These are phyloP conservation scores for Colletotrichum sp. DNA, from an alignment of 2,329 filamentous ascomycete species.

Conservation along the genomic window DNA sequence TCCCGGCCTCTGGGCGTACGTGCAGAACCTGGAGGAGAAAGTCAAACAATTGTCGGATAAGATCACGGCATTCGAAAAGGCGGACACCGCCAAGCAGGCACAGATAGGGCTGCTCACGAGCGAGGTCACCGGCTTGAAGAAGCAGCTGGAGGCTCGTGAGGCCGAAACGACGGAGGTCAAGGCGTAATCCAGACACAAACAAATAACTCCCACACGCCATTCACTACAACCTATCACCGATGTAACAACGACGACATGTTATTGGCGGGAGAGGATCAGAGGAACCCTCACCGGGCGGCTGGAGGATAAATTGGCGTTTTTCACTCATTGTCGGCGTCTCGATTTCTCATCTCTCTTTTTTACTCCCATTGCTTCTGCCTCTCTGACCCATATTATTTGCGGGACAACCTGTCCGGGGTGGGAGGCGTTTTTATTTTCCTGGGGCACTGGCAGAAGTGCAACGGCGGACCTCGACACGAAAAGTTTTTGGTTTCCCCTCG, in stretches of 20 bases:
- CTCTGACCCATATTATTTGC: background rate
- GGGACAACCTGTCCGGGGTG: background rate
- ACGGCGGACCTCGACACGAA: slow-evolving; percentile 14
- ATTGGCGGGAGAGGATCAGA: slow-evolving; percentile 1
- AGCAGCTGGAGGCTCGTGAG: slow-evolving; percentile 31
- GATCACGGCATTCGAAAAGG: slow-evolving; percentile 41
- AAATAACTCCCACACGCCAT: background rate
- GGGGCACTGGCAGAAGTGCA: slow-evolving; percentile 8
- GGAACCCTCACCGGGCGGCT: background rate
- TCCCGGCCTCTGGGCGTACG: slow-evolving; percentile 73
- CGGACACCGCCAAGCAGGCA: slow-evolving; percentile 41
- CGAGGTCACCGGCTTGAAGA: slow-evolving; percentile 37
- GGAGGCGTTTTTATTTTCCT: slow-evolving; percentile 10
- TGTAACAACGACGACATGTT: slow-evolving; percentile 23
- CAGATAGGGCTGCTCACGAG: slow-evolving; percentile 39
- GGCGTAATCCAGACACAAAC: slow-evolving; percentile 7
- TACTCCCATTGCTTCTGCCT: background rate
- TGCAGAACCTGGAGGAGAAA: slow-evolving; percentile 71
- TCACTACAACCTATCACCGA: slow-evolving; percentile 7
- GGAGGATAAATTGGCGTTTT: slow-evolving; percentile 22
- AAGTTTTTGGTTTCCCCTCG: slow-evolving; percentile 13
- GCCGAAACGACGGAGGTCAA: slow-evolving; percentile 6
- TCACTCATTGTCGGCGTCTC: slow-evolving; percentile 21
- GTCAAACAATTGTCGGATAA: slow-evolving; percentile 52
- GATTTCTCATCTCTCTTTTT: slow-evolving; percentile 19